Evolutionary conservation across 2,329 filamentous ascomycete genomes (phyloP), one percentile per base, ranked within the genome.

Genomic region (Cercospora sp.): DNA sequence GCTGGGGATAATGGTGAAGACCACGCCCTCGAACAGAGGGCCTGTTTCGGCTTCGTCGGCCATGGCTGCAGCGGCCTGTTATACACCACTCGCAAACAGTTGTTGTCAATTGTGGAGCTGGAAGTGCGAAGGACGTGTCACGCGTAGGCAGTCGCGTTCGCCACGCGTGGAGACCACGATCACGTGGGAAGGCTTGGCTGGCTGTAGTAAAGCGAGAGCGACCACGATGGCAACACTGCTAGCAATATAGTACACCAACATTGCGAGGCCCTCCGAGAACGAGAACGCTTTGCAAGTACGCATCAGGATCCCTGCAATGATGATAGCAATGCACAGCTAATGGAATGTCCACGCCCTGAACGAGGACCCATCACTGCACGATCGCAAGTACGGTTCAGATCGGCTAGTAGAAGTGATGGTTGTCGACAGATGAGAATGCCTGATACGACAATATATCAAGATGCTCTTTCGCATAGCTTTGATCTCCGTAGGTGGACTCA

Each of bases 1-100:
- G 69, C 77, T 79, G 10, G 80, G 81, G n/a, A 84, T 81, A 59
- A 84, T 77, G 13, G 80, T 80, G 71, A 84, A 82, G 45, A 67
- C 74, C 26, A 80, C 73, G 26, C 77, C 79, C 20, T 75, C 72
- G 63, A 84, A 84, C 2, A 84, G 68, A 42, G 64, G 61, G 9
- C 66, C 71, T 31, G 51, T n/a, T 13, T 23, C 48, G 40, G 58
- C 70, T 18, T 68, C 71, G 36, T 72, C 71, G 20, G 66, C 71
- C 69, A 70, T 70, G 30, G 30, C 28, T 18, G 57, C 30, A 45
- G 59, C 28, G 18, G 59, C 12, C 9, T 42, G 59, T 45, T 48
- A 23, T 45, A 33, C 18, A 23, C 10, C 45, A 16, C 45, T 23
- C 18, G 45, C 45, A 26, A 51, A 51, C 45, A 51, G 20, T 51